A percentile compares a stretch with the other conserved stretches of the same genome.
phyloP scores from a whole-genome alignment of 257 asterid species.

The Solanum chaucha region DNA sequence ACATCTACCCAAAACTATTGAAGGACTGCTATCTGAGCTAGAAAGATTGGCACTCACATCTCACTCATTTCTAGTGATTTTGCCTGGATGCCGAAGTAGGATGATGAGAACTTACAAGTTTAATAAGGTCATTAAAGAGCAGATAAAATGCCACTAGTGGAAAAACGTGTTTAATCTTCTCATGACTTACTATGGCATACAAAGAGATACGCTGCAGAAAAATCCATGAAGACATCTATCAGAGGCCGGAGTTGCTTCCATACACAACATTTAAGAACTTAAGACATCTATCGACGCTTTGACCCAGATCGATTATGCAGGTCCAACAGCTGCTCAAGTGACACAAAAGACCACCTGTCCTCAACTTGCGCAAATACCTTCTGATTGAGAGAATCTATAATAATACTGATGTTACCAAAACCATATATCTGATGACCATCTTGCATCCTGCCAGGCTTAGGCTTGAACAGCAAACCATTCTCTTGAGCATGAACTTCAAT shows the following conservation, averaged over 20 bases:
- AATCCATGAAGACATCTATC: not conserved
- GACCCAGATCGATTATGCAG: conserved; percentile 43
- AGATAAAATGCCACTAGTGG: not conserved
- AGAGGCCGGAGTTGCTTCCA: not conserved
- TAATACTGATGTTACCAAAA: conserved; percentile 67
- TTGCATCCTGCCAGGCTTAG: conserved; percentile 70
- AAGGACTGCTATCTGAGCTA: not conserved
- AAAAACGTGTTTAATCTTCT: not conserved
- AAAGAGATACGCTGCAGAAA: not conserved
- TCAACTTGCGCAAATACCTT: conserved; percentile 64
- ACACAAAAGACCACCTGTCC: conserved; percentile 37
- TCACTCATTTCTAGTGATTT: not conserved
- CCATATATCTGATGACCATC: conserved; percentile 85
- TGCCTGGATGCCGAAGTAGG: not conserved
- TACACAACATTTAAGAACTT: not conserved
- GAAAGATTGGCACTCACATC: not conserved
- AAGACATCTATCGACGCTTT: conserved; percentile 26
- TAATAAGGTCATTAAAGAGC: not conserved
- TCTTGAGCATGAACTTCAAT: conserved; percentile 27
- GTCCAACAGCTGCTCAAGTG: conserved; percentile 45
- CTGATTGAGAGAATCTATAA: conserved; percentile 55
- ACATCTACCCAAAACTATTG: not conserved
- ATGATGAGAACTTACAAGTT: not conserved
- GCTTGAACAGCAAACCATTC: conserved; percentile 26
- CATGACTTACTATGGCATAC: not conserved